Conservation (phyloP, 2,329 filamentous ascomycete genomes). For the Hypoxylon sp. region DNA sequence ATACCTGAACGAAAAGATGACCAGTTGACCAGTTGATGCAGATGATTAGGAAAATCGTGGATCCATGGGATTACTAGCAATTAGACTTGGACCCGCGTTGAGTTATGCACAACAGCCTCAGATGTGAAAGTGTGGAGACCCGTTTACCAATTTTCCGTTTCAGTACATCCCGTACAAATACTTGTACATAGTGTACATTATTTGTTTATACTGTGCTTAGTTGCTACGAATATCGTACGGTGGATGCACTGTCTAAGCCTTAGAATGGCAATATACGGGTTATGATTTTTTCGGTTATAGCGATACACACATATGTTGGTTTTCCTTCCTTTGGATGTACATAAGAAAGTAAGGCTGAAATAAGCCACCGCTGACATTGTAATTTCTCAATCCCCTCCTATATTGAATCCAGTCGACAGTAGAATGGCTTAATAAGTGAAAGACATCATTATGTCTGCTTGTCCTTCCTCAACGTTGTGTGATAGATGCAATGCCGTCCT, state of each 20-base stretch:
- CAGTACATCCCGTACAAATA: not conserved
- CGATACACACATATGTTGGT: not conserved
- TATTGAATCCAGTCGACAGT: not conserved
- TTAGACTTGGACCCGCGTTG: conserved; percentile 31
- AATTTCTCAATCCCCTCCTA: too few species aligned
- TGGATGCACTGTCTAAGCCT: not conserved
- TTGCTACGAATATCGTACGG: not conserved
- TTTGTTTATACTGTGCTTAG: conserved; percentile 2
- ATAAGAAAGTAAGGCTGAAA: too few species aligned
- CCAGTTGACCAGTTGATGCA: conserved; percentile 17
- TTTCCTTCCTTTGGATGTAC: too few species aligned
- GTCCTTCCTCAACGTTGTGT: not conserved
- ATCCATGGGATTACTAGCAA: conserved; percentile 23
- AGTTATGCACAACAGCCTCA: conserved; percentile 37
- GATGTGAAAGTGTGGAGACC: conserved; percentile 18
- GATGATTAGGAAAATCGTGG: conserved; percentile 21
- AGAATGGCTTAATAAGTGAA: not conserved
- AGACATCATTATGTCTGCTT: conserved; percentile 4
- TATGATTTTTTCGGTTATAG: not conserved
- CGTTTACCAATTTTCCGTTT: not conserved
- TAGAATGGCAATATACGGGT: not conserved
- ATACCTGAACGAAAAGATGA: conserved; percentile 22
- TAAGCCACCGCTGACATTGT: too few species aligned
- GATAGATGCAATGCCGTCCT: conserved; percentile 15
- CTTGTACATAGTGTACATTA: not conserved